phyloP scores from a whole-genome alignment of 169 alveolate species.

The Perkinsus marinus region DNA sequence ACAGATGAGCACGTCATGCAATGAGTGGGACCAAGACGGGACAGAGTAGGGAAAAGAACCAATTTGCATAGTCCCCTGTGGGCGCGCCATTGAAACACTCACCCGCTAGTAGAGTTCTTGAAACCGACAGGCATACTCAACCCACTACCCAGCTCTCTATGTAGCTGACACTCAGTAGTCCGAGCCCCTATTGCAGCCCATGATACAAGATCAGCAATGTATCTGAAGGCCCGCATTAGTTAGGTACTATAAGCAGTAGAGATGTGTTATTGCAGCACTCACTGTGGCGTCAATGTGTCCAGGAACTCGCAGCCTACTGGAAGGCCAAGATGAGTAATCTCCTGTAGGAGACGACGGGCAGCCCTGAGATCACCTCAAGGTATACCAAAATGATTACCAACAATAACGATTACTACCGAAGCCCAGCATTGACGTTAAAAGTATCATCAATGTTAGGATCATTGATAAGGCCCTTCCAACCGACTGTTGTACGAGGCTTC shows the following conservation, averaged over 20 bases:
- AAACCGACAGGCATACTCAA: slow-evolving; percentile 2
- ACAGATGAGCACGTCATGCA: background rate
- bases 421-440: background rate
- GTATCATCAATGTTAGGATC: background rate
- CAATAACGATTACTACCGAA: background rate
- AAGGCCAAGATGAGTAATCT: background rate
- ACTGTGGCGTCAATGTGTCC: background rate
- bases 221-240: no score
- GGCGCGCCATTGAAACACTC: background rate
- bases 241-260: background rate
- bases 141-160: background rate
- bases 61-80: background rate
- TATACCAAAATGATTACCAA: background rate
- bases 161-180: slow-evolving; percentile 5
- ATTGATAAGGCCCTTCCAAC: slow-evolving; percentile 7
- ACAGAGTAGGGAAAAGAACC: background rate
- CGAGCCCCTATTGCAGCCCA: slow-evolving; percentile 12
- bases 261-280: background rate
- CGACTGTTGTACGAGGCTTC: slow-evolving; percentile 8
- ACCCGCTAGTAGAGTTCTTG: slow-evolving; percentile 4
- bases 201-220: background rate
- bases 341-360: background rate
- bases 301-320: slow-evolving; percentile 7
- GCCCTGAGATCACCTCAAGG: background rate
- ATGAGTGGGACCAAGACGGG: background rate